Conservation (phyloP, 331 rosid genomes). For the Malus hybrid region DNA sequence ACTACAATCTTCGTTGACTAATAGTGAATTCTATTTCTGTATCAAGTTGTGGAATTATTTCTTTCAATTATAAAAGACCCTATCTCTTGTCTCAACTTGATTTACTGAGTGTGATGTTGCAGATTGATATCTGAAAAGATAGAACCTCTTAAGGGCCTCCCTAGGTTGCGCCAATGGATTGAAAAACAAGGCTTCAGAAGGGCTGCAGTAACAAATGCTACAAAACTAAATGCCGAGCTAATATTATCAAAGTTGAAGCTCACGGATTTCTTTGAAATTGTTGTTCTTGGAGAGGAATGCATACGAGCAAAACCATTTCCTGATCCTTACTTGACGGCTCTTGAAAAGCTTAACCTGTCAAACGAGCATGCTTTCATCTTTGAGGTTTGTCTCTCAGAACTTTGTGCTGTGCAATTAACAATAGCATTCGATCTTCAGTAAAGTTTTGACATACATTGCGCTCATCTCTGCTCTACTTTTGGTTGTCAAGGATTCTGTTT, state of each 20-base stretch:
- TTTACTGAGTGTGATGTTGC: neutral
- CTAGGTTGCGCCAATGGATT: conserved; percentile 33
- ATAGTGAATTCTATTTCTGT: neutral
- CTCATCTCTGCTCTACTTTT: neutral
- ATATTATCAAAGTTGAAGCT: conserved; percentile 30
- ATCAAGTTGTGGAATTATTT: neutral
- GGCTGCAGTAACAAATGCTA: conserved; percentile 41
- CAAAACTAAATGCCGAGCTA: conserved; percentile 33
- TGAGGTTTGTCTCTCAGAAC: conserved; percentile 21
- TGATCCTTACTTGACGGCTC: conserved; percentile 41
- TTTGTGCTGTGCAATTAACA: neutral
- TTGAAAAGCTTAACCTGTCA: conserved; percentile 30
- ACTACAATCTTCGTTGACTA: too few species aligned
- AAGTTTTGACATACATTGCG: neutral
- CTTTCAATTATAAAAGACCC: neutral
- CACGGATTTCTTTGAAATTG: conserved; percentile 22
- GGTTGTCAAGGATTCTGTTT: conserved; percentile 26
- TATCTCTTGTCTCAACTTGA: neutral
- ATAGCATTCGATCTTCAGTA: neutral
- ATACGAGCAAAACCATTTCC: conserved; percentile 38
- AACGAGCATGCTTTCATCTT: conserved; percentile 24
- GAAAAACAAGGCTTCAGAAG: conserved; percentile 31
- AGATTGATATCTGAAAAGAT: conserved; percentile 31
- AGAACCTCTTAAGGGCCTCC: conserved; percentile 26
- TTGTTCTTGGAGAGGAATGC: conserved; percentile 36